phyloP scores from a whole-genome alignment of 1,284 basidiomycete species.

The Rhodotorula mucilaginosa region DNA sequence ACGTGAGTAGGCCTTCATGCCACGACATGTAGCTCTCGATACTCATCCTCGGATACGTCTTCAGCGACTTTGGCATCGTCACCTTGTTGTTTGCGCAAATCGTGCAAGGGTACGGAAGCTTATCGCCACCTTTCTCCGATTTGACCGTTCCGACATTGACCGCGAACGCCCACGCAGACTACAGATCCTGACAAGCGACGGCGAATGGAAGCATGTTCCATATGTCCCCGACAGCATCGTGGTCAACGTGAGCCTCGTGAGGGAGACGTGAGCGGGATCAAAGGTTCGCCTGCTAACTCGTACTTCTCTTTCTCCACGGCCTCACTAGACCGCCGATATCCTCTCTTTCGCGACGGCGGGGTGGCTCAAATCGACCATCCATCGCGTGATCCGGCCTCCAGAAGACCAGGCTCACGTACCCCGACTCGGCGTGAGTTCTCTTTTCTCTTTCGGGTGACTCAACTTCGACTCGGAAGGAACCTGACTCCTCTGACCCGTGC shows the following conservation, averaged over 20 bases:
- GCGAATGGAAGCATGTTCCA: slow-evolving; percentile 12
- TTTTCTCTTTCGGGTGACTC: no score
- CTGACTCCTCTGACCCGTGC: no score
- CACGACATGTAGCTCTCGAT: no score
- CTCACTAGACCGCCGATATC: slow-evolving; percentile 14
- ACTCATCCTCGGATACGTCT: no score
- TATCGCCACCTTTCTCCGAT: no score
- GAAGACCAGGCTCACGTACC: slow-evolving; percentile 47
- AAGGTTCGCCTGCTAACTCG: background rate
- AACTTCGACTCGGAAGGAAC: no score
- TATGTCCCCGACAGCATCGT: slow-evolving; percentile 17
- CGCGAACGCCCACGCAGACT: background rate
- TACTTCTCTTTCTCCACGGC: background rate
- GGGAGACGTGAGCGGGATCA: no score
- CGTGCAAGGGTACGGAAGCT: slow-evolving; percentile 1
- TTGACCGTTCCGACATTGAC: no score
- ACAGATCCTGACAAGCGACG: slow-evolving; percentile 8
- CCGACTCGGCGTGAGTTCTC: slow-evolving; percentile 39
- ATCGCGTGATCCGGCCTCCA: slow-evolving; percentile 48
- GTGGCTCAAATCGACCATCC: slow-evolving; percentile 45
- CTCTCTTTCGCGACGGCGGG: slow-evolving; percentile 24
- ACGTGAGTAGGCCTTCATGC: background rate
- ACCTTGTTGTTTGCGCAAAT: slow-evolving; percentile 20
- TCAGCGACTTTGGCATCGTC: slow-evolving; percentile 12
- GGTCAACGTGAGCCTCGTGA: slow-evolving; percentile 4